These are phyloP conservation scores for Mycena sp. DNA, from an alignment of 1,284 basidiomycete species.

Conservation along the genomic window DNA sequence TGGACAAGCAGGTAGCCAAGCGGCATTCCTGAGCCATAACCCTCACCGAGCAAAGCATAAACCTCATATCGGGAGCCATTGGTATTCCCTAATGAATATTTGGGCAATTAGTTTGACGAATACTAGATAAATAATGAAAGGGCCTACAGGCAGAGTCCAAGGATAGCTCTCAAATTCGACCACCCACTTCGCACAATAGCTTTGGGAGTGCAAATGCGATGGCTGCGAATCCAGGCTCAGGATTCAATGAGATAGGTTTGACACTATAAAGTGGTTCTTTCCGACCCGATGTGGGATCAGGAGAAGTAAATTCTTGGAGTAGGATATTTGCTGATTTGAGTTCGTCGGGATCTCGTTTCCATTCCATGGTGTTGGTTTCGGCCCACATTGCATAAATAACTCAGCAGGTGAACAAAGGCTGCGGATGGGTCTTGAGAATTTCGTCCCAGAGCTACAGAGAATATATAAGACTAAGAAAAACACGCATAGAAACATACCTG, in stretches of 20 bases:
- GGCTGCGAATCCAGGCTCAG: constrained; percentile 28
- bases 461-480: neutral
- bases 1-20: constrained; percentile 31
- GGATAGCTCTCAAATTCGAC: constrained; percentile 31
- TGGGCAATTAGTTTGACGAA: neutral
- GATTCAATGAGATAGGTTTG: constrained; percentile 25
- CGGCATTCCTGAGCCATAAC: constrained; percentile 33
- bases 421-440: constrained; percentile 27
- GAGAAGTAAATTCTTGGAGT: constrained; percentile 17
- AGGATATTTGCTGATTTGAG: constrained; percentile 21
- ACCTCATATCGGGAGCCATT: constrained; percentile 32
- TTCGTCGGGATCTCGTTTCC: constrained; percentile 29
- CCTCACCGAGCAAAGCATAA: constrained; percentile 32
- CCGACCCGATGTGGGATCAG: neutral
- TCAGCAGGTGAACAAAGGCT: constrained; percentile 26
- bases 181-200: constrained; percentile 30
- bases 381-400: constrained; percentile 33
- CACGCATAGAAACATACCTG: constrained; percentile 1
- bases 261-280: constrained; percentile 16
- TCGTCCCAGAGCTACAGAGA: constrained; percentile 34
- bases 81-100: constrained; percentile 28
- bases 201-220: constrained; percentile 34
- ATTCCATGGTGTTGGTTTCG: constrained; percentile 21
- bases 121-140: neutral
- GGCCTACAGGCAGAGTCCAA: constrained; percentile 34